Conservation (phyloP, 2,329 filamentous ascomycete species). For the Talaromyces islandicus region DNA sequence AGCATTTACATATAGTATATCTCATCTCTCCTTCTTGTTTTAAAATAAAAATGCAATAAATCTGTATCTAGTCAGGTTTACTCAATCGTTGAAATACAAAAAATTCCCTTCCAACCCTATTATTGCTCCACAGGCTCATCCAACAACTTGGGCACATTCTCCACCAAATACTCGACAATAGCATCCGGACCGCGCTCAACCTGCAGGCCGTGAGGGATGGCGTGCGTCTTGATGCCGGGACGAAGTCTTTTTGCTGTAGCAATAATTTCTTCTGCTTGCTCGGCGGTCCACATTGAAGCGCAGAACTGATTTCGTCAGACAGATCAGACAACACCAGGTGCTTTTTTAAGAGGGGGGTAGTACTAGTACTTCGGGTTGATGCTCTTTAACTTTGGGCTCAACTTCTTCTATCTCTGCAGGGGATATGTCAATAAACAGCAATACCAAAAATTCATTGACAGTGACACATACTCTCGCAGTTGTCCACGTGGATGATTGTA, state of each 20-base stretch:
- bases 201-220: slow-evolving; percentile 37
- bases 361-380: slow-evolving; percentile 53
- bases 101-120: not conserved
- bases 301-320: slow-evolving; percentile 45
- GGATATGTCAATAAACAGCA: not conserved
- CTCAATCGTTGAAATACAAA: not conserved
- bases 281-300: slow-evolving; percentile 53
- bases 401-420: slow-evolving; percentile 49
- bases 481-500: slow-evolving; percentile 57
- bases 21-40: not conserved
- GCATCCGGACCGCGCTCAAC: slow-evolving; percentile 38
- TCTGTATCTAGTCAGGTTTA: not conserved
- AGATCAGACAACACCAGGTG: not conserved
- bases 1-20: not conserved
- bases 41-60: not conserved
- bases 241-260: slow-evolving; percentile 30
- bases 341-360: slow-evolving; percentile 11
- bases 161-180: slow-evolving; percentile 36
- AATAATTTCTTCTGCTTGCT: slow-evolving; percentile 33
- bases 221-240: slow-evolving; percentile 37
- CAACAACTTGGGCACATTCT: slow-evolving; percentile 35
- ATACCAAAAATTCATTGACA: not conserved
- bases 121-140: slow-evolving; percentile 14
- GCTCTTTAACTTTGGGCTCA: slow-evolving; percentile 45
- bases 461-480: slow-evolving; percentile 51